Evolutionary conservation across 129 eudicot species (phyloP), one percentile per base, ranked within the genome.

Genomic region (Dittrichia graveolens): DNA sequence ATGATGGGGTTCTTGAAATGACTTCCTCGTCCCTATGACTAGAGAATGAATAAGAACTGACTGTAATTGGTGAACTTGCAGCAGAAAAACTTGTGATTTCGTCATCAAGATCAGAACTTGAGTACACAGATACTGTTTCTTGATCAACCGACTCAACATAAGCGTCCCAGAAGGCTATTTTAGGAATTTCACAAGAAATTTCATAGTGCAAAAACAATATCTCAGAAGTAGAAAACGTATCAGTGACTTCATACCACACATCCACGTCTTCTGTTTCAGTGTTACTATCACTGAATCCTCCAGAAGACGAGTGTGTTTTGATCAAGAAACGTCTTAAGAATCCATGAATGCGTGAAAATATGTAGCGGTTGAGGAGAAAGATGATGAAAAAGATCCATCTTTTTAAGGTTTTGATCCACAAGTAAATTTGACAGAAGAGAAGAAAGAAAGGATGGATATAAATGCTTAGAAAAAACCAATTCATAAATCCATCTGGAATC

Each of bases 361-460:
- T 4, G 53, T 31, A 53, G 6, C 39, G 69, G 38, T 70, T 11
- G 46, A 84, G 50, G 57, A 45, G 71, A 63, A 71, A 72, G 46
- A 74, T 49, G 62, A 69, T 18, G 72, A 56, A 4, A 11, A 81
- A 6, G 50, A 86, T 52, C 69, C 59, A 80, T 47, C 39, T 84
- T 69, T 76, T 66, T 9, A 89, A 54, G 75, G 69, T 46, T 73
- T 69, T 83, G 72, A 84, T 44, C 87, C 88, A 89, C 3, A 89
- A 77, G 79, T 69, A 67, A 69, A 85, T 61, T 75, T 84, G 81
- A 77, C 82, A 89, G 46, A 79, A 72, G 60, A 77, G 6, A 56
- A 86, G 91, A 38, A 83, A 72, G 67, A 80, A 38, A 37, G 87
- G 87, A 71, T 86, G 81, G 62, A 89, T 79, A 75, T 83, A 81